Percentiles rank a stretch among this genome's conserved stretches.
These are phyloP conservation scores for Breviolum minutum DNA, from an alignment of 73 alveolate species.

Conservation along the genomic window DNA sequence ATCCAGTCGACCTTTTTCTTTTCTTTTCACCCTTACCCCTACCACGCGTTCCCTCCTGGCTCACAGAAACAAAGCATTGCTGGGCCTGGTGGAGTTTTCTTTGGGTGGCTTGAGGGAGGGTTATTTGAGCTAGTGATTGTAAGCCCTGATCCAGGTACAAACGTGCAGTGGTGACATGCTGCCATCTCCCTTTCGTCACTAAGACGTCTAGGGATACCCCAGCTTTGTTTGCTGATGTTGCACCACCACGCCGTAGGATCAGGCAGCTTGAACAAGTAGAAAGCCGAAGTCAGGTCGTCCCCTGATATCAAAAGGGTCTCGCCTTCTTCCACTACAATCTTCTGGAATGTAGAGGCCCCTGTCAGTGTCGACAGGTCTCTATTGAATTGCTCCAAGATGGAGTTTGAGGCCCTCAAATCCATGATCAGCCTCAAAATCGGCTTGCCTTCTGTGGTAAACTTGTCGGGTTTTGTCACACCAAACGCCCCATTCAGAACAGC, in stretches of 20 bases:
- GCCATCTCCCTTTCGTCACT: neutral
- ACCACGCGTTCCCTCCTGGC: no score
- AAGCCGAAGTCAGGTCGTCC: neutral
- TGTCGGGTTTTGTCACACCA: slow-evolving; percentile 27
- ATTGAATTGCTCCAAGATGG: neutral
- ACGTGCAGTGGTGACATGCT: neutral
- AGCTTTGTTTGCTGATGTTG: neutral
- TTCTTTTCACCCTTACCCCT: no score
- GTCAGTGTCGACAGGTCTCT: neutral
- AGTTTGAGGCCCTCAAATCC: neutral
- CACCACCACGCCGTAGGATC: neutral
- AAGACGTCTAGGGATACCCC: neutral
- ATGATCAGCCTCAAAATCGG: neutral
- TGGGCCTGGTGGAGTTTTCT: no score
- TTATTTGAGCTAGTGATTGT: no score
- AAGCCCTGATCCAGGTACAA: neutral
- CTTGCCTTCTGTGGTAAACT: neutral
- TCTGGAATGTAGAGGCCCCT: neutral
- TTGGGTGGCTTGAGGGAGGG: no score
- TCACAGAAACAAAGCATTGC: no score
- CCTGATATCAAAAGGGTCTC: neutral
- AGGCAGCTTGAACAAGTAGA: slow-evolving; percentile 6
- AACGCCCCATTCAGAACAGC: slow-evolving; percentile 6
- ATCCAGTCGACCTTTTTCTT: no score
- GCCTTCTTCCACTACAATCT: neutral